Percentiles rank a stretch among this genome's conserved stretches.
phyloP scores from a whole-genome alignment of 441 rosid species.

The Eruca vesicaria region DNA sequence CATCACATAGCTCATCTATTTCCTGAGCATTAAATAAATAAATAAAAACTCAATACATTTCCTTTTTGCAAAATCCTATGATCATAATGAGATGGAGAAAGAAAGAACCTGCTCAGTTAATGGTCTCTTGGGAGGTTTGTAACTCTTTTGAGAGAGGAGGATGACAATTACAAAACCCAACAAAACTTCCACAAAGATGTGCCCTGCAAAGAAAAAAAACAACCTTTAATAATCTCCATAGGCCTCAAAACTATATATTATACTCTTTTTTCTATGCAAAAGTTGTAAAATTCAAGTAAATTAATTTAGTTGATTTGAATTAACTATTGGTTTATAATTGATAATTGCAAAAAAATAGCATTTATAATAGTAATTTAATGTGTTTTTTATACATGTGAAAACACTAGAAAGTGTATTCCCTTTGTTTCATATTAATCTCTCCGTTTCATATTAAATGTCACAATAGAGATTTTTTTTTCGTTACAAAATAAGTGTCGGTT shows the following conservation, averaged over 20 bases:
- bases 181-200: constrained; percentile 75
- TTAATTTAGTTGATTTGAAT: too few relatives aligned
- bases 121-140: constrained; percentile 91
- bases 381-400: too few relatives aligned
- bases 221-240: background rate
- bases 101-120: constrained; percentile 65
- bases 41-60: constrained; percentile 20
- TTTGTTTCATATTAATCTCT: too few relatives aligned
- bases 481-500: too few relatives aligned
- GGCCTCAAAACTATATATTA: background rate
- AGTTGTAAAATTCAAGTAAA: too few relatives aligned
- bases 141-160: constrained; percentile 80
- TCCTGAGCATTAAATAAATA: constrained; percentile 47
- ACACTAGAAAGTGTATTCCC: too few relatives aligned
- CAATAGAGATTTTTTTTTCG: too few relatives aligned
- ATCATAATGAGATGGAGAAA: background rate
- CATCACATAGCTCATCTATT: constrained; percentile 89
- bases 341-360: too few relatives aligned
- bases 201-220: constrained; percentile 45
- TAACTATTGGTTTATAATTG: too few relatives aligned
- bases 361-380: too few relatives aligned
- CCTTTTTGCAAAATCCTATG: background rate
- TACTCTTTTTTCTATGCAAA: too few relatives aligned
- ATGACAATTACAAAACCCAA: constrained; percentile 76
- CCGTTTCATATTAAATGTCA: too few relatives aligned